Evolutionary conservation across 2,329 filamentous ascomycete genomes (phyloP), one percentile per base, ranked within the genome.

Genomic region (Coniochaeta pulveracea): DNA sequence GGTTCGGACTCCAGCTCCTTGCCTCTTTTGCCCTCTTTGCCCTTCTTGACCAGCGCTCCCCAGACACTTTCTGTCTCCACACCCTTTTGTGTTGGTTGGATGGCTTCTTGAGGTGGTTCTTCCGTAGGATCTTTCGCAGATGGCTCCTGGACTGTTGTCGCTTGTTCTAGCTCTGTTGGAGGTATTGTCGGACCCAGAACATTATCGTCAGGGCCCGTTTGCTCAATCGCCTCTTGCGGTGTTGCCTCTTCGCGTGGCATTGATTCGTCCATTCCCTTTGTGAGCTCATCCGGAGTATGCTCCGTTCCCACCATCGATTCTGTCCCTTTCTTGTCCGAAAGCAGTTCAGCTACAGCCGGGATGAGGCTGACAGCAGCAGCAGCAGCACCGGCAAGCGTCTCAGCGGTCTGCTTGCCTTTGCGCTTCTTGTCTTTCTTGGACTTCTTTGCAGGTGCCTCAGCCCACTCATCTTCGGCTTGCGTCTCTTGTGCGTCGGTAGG

Each of bases 351-450:
- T 16, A 19, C 28, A 21, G 3, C 17, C 10, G 28, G 28, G 4
- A 31, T 4, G n/a, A 16, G n/a, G n/a, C 14, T 24, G 5, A 17
- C 2, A 5, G 17, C 26, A 6, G 33, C 26, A 17, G 19, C 15
- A 10, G 18, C 28, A 12, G 18, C n/a, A n/a, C n/a, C 28, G 15
- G 22, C 6, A 12, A 31, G 6, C 11, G 18, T 19, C 4, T n/a
- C 28, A 31, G 28, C 28, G 28, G 28, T 19, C 16, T 31, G 28
- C 22, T 31, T 31, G 28, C 39, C 40, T 41, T 45, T 38, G 39
- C 46, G 50, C 40, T 46, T 50, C 44, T 56, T 58, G 23, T 44
- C 43, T 38, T 51, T 51, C 40, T 49, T 51, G 17, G 43, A 33
- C 18, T 42, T 44, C 42, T 49, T 47, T 35, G 37, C 36, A 21